Base-by-base conservation (phyloP, 2,329 filamentous ascomycete genomes). In the Trichoderma harzianum region DNA sequence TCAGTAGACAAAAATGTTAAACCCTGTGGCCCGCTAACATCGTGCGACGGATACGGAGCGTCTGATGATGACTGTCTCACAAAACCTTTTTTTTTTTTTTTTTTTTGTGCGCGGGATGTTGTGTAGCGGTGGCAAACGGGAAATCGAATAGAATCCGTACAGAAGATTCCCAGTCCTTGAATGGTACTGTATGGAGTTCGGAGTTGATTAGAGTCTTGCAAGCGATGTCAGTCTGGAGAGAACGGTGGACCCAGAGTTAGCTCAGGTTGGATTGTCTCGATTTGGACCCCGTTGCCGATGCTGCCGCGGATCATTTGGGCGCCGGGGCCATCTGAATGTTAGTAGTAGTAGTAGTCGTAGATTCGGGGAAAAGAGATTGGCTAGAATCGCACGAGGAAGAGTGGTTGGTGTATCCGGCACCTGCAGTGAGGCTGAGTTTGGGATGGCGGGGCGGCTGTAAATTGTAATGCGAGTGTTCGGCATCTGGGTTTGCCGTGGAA, bases 251-350 rank as follows among this genome's bases (percentile, higher is more conserved):
- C 16, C 34, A 12, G 21, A 34, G 39, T 30, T 69, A 62, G 66
- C 39, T 69, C 66, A 36, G 39, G 36, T 39, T 39, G 36, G 21
- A 34, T 30, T 69, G 57, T 39, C 55, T 61, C 57, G 66, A 69
- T 62, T 69, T 53, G 57, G 28, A n/a, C 36, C 66, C 18, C 66
- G 66, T 69, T 69, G 66, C 66, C 66, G 66, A 61, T 61, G 66
- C 66, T 69, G 66, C 66, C 66, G 66, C 66, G 66, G 66, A 69
- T 62, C 66, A 62, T 61, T 62, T 36, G 57, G 7, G n/a, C n/a
- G 28, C 39, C 51, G 57, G 57, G 39, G 28, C 64, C 66, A 69
- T 36, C n/a, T 60, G 18, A 18, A 47, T 30, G 12, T 36, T 36
- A 7, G 32, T 47, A 36, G n/a, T 5, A 28, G 28, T 28, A 5